Evolutionary conservation across 1,284 basidiomycete species (phyloP).

Genomic region (Meripilus lineatus): DNA sequence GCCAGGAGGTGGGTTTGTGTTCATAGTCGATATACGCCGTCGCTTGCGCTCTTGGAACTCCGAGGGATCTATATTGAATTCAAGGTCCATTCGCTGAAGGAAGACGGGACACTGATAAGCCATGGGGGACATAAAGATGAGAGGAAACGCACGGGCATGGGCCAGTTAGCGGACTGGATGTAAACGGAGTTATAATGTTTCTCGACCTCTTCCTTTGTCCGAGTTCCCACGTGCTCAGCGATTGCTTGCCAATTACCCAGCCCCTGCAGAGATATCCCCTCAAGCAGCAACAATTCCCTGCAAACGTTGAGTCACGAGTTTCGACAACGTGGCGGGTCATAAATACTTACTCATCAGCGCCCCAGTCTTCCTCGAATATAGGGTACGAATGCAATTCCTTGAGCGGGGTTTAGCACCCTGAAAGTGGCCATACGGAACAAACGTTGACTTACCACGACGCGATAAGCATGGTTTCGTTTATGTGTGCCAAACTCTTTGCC

Average conservation of each 20-base stretch:
- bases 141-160: slow-evolving; percentile 58
- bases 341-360: slow-evolving; percentile 84
- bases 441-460: slow-evolving; percentile 80
- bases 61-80: slow-evolving; percentile 73
- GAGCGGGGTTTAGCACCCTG: too few relatives aligned
- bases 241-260: slow-evolving; percentile 98
- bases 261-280: slow-evolving; percentile 87
- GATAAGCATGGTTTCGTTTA: slow-evolving; percentile 87
- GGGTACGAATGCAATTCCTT: slow-evolving; percentile 96
- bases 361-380: slow-evolving; percentile 95
- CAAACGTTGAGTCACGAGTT: neutral
- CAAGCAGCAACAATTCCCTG: slow-evolving; percentile 87
- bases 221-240: slow-evolving; percentile 92
- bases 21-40: slow-evolving; percentile 73
- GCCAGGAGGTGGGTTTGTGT: slow-evolving; percentile 45
- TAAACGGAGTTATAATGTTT: slow-evolving; percentile 86
- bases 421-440: too few relatives aligned
- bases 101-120: neutral
- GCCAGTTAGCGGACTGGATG: slow-evolving; percentile 74
- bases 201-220: slow-evolving; percentile 93
- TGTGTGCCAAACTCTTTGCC: slow-evolving; percentile 89
- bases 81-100: slow-evolving; percentile 57
- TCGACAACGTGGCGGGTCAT: neutral
- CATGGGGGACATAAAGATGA: slow-evolving; percentile 5
- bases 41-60: slow-evolving; percentile 88